Conservation (phyloP, 352 stramenopile species). For the Elongisporangium anandrum region DNA sequence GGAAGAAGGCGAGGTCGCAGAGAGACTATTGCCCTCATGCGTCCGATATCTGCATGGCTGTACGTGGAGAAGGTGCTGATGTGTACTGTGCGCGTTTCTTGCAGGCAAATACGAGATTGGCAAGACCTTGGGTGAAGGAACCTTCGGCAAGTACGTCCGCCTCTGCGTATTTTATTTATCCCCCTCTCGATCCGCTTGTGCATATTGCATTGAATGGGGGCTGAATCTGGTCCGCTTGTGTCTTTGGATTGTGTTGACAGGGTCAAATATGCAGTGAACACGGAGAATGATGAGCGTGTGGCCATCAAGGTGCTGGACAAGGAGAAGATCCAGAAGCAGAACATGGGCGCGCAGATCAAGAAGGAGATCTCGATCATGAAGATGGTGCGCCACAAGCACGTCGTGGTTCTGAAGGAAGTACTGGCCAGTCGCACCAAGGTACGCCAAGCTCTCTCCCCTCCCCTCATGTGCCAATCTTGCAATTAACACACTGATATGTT, state of each 20-base stretch:
- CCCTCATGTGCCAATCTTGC: constrained; percentile 62
- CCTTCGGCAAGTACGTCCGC: constrained; percentile 92
- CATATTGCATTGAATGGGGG: not conserved
- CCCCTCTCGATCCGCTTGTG: constrained; percentile 2
- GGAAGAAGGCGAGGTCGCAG: not conserved
- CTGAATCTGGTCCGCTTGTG: not conserved
- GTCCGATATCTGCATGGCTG: not conserved
- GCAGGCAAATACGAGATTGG: constrained; percentile 96
- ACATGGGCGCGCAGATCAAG: constrained; percentile 98
- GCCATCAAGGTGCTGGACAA: constrained; percentile 99
- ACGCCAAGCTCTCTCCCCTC: constrained; percentile 38
- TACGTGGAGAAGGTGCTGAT: not conserved
- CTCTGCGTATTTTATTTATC: not conserved
- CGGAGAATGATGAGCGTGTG: constrained; percentile 92
- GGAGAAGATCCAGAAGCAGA: constrained; percentile 98
- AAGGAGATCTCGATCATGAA: constrained; percentile 99
- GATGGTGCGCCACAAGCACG: constrained; percentile 89
- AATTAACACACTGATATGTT: not conserved
- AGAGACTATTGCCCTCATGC: not conserved
- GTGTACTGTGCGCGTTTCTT: constrained; percentile 7
- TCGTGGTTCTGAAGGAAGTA: constrained; percentile 87
- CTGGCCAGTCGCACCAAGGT: constrained; percentile 95
- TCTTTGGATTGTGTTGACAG: constrained; percentile 20
- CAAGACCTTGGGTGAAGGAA: constrained; percentile 95
- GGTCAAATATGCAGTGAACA: constrained; percentile 95